phyloP scores from a whole-genome alignment of 2,329 filamentous ascomycete species.

The Microascus cirrosus region DNA sequence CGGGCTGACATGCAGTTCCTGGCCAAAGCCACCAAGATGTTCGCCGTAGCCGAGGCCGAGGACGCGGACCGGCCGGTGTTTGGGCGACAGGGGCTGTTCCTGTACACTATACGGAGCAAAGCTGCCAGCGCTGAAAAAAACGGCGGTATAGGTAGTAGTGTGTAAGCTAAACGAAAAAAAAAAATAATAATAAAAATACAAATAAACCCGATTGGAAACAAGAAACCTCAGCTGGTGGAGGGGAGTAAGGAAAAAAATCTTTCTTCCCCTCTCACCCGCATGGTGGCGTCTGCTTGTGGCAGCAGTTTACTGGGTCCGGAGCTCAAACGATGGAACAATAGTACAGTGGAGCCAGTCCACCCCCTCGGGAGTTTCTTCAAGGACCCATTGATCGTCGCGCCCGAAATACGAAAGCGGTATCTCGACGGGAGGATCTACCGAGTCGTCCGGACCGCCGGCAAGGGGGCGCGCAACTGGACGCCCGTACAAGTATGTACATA shows the following conservation, averaged over 20 bases:
- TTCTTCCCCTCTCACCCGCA: not conserved
- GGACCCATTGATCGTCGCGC: not conserved
- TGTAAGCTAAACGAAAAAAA: not conserved
- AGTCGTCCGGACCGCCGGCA: not conserved
- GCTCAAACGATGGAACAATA: not conserved
- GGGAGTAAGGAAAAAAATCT: not conserved
- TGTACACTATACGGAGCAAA: constrained; percentile 44
- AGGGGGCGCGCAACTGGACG: too few relatives aligned
- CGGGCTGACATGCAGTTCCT: constrained; percentile 69
- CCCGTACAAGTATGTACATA: too few relatives aligned
- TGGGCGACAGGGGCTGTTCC: constrained; percentile 45
- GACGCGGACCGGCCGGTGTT: constrained; percentile 51
- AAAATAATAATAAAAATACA: not conserved
- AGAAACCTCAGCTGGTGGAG: too few relatives aligned
- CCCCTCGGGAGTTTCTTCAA: not conserved
- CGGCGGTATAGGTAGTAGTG: not conserved
- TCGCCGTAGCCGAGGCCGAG: constrained; percentile 48
- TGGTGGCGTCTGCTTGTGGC: not conserved
- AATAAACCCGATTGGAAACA: not conserved
- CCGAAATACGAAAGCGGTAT: not conserved
- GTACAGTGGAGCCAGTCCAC: not conserved
- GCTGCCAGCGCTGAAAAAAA: not conserved
- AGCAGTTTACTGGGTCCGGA: not conserved
- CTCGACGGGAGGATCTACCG: not conserved
- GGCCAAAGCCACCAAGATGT: constrained; percentile 57